Conservation (phyloP, 2,329 filamentous ascomycete species). For the Clonostachys rhizophaga region DNA sequence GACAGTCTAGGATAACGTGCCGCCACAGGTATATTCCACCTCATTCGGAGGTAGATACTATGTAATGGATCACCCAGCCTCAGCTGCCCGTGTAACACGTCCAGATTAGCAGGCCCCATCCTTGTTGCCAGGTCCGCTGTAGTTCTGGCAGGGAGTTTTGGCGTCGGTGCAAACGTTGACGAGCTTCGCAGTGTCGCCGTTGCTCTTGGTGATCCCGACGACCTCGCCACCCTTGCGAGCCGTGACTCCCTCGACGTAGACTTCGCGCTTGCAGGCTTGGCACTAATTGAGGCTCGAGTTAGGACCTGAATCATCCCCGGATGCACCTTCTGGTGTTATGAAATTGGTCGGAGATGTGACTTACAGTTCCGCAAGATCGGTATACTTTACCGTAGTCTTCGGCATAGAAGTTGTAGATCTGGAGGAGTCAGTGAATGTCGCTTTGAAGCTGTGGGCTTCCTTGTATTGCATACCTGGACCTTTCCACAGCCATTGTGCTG, state of each 20-base stretch:
- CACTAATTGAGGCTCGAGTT: not conserved
- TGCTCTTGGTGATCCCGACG: slow-evolving; percentile 35
- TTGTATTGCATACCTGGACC: slow-evolving; percentile 10
- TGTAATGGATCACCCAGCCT: too few species aligned
- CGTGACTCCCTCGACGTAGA: slow-evolving; percentile 34
- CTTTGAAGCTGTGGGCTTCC: not conserved
- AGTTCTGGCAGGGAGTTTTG: slow-evolving; percentile 10
- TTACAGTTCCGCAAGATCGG: slow-evolving; percentile 35
- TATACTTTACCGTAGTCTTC: slow-evolving; percentile 41
- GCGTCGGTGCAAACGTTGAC: slow-evolving; percentile 10
- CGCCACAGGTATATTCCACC: too few species aligned
- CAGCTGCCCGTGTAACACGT: too few species aligned
- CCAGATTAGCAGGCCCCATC: slow-evolving; percentile 4
- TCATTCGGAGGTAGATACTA: too few species aligned
- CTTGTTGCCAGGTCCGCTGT: slow-evolving; percentile 8
- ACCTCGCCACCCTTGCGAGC: slow-evolving; percentile 33
- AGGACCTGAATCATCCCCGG: too few species aligned
- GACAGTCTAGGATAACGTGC: too few species aligned
- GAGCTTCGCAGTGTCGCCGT: slow-evolving; percentile 16
- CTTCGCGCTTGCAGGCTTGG: slow-evolving; percentile 26
- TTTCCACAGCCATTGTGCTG: slow-evolving; percentile 36
- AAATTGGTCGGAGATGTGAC: too few species aligned
- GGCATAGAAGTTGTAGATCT: slow-evolving; percentile 8
- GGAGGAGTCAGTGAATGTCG: not conserved
- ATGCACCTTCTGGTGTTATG: too few species aligned